Conservation (phyloP, 805 yeast genomes). For the Saccharomyces cerevisiae region DNA sequence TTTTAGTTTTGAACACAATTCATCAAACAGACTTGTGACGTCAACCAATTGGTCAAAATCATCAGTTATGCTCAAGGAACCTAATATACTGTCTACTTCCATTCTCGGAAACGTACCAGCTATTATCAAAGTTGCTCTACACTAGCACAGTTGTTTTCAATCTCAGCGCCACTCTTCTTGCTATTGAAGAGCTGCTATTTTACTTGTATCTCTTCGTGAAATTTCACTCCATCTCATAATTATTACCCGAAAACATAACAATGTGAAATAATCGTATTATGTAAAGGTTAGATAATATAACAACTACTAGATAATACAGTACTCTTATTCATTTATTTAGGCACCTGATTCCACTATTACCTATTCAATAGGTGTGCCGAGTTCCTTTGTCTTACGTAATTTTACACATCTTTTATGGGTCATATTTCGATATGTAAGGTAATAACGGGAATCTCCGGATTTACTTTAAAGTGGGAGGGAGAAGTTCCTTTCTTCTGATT, state of each 20-base stretch:
- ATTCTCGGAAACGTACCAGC: not conserved
- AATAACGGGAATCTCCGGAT: not conserved
- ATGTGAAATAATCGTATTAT: not conserved
- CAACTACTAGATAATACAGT: not conserved
- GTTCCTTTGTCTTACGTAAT: not conserved
- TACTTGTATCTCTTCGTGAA: not conserved
- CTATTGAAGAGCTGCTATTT: not conserved
- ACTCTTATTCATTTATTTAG: not conserved
- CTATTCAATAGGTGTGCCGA: not conserved
- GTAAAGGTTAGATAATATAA: not conserved
- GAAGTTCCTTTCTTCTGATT: not conserved
- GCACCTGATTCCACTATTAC: not conserved
- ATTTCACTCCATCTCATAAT: not conserved
- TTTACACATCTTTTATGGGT: not conserved
- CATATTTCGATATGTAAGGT: not conserved
- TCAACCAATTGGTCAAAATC: slow-evolving; percentile 33
- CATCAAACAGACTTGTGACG: slow-evolving; percentile 46
- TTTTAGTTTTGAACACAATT: slow-evolving; percentile 32
- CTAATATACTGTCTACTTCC: not conserved
- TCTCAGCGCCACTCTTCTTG: not conserved
- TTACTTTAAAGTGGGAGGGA: not conserved
- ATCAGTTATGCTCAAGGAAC: slow-evolving; percentile 1
- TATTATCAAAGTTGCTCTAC: not conserved
- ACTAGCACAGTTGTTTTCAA: not conserved
- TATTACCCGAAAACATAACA: not conserved